Percentiles rank a stretch among this genome's conserved stretches.
Conservation (phyloP, 345 rosid genomes). For the Kernera saxatilis region DNA sequence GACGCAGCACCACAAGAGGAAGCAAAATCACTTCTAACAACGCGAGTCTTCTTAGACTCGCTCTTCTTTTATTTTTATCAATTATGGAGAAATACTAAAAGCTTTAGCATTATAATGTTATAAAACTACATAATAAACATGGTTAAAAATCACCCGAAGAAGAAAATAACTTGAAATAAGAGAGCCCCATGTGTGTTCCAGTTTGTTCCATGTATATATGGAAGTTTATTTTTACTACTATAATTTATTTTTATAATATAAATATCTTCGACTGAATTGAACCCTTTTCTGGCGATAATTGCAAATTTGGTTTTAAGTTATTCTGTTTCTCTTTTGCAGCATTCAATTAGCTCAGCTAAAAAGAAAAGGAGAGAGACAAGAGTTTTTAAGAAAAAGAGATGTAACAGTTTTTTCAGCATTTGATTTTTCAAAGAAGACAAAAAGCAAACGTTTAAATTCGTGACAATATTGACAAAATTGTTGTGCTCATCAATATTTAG, state of each 20-base stretch:
- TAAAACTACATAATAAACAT: background rate
- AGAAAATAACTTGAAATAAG: background rate
- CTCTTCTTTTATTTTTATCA: background rate
- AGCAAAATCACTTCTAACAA: constrained; percentile 30
- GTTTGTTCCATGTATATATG: constrained; percentile 29
- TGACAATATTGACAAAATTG: constrained; percentile 25
- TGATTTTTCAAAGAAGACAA: constrained; percentile 29
- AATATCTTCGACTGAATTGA: background rate
- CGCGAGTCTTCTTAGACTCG: constrained; percentile 14
- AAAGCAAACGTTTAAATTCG: constrained; percentile 12
- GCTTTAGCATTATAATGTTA: background rate
- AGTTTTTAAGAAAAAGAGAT: constrained; percentile 32
- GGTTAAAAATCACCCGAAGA: constrained; percentile 13
- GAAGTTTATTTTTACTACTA: background rate
- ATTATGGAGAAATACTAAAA: constrained; percentile 16
- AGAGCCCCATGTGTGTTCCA: constrained; percentile 22
- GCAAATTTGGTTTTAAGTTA: constrained; percentile 26
- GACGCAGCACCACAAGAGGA: constrained; percentile 42
- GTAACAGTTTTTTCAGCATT: constrained; percentile 29
- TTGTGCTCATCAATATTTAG: constrained; percentile 3
- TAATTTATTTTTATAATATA: background rate
- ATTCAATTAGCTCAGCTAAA: constrained; percentile 30
- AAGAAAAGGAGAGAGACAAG: constrained; percentile 24
- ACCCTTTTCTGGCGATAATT: constrained; percentile 33
- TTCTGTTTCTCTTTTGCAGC: constrained; percentile 34